Evolutionary conservation across 2,329 filamentous ascomycete genomes (phyloP).

Genomic region (Mycosphaerelloides madeirae): DNA sequence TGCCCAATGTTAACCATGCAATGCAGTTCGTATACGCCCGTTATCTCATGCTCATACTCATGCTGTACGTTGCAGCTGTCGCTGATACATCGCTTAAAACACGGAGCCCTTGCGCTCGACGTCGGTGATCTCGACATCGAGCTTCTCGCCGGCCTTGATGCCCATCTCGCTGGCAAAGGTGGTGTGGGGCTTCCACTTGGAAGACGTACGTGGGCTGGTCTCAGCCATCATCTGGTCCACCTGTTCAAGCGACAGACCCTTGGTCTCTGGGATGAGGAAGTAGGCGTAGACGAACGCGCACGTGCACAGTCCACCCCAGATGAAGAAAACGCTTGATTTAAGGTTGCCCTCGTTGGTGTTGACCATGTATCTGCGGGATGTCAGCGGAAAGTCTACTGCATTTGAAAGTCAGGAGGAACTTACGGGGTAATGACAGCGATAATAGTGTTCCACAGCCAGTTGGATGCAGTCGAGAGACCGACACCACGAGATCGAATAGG

Average conservation of each 20-base stretch:
- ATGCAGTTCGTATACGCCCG: constrained; percentile 3
- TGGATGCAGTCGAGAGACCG: constrained; percentile 77
- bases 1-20: no score
- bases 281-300: constrained; percentile 46
- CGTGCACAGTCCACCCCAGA: constrained; percentile 50
- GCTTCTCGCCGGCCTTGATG: constrained; percentile 30
- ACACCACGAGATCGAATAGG: constrained; percentile 86
- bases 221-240: constrained; percentile 81
- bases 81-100: constrained; percentile 26
- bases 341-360: constrained; percentile 52
- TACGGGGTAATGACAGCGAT: constrained; percentile 51
- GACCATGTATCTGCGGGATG: constrained; percentile 68
- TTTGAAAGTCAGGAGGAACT: no score
- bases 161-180: constrained; percentile 33
- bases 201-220: constrained; percentile 65
- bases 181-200: constrained; percentile 43
- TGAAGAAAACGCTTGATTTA: constrained; percentile 40
- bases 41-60: constrained; percentile 6
- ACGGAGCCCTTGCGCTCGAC: constrained; percentile 34
- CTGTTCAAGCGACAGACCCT: constrained; percentile 78
- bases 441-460: constrained; percentile 62
- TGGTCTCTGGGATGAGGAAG: constrained; percentile 69
- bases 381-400: no score
- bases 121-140: constrained; percentile 24
- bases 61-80: constrained; percentile 1